Percentiles rank a stretch among this genome's conserved stretches.
phyloP scores from a whole-genome alignment of 192 early-diverging fungal genomes.

The Fimicolochytrium jonesii region DNA sequence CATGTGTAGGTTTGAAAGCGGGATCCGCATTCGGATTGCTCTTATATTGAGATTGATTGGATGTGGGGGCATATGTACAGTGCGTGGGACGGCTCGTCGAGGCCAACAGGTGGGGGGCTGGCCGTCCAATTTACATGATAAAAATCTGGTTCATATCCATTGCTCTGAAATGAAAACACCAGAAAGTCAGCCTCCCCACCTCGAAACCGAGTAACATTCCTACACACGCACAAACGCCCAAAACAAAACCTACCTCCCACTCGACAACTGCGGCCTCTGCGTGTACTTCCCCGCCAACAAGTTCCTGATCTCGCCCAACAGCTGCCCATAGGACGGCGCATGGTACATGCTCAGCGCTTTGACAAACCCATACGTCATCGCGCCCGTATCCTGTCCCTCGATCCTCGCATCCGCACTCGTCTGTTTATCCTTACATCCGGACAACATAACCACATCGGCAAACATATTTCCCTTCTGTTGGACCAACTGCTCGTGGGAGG shows the following conservation, averaged over 20 bases:
- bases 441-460: conserved; percentile 69
- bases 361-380: conserved; percentile 45
- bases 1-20: no score
- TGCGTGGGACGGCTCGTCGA: no score
- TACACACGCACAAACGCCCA: no score
- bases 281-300: conserved; percentile 22
- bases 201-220: background rate
- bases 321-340: conserved; percentile 28
- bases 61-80: no score
- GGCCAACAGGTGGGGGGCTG: no score
- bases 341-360: conserved; percentile 16
- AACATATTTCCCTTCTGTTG: conserved; percentile 18
- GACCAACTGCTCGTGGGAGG: conserved; percentile 3
- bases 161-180: background rate
- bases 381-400: conserved; percentile 29
- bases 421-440: conserved; percentile 66
- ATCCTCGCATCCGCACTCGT: conserved; percentile 53
- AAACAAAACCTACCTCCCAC: background rate
- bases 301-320: conserved; percentile 28
- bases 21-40: no score
- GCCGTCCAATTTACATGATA: no score
- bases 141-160: conserved; percentile 39
- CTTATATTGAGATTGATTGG: no score
- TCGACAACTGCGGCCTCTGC: conserved; percentile 34
- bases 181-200: background rate